Evolutionary conservation across 768 basidiomycete genomes (phyloP), one percentile per base, ranked within the genome.

Genomic region (Russula sp.): DNA sequence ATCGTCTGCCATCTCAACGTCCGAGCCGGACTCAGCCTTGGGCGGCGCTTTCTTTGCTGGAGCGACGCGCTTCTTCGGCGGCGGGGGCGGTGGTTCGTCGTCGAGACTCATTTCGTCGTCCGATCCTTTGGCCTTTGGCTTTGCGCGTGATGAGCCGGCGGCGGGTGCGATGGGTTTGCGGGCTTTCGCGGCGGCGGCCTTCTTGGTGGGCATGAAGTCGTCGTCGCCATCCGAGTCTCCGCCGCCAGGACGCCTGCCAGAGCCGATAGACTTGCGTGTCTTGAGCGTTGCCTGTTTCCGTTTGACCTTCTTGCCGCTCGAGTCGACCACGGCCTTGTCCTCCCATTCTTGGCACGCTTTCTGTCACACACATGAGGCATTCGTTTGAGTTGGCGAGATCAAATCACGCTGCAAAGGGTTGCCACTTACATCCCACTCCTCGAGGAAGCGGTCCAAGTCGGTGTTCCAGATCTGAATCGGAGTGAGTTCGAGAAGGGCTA

Each of bases 391-490:
- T n/a, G 18, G 4, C 42, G 39, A 44, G 42, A 44, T 48, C 47
- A 48, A 16, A 48, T 27, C 22, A 27, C 22, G 22, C 22, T 27
- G 22, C 22, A 27, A 27, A 6, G 2, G 3, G 6, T 47, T 18
- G 14, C 44, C 61, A 77, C 88, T 66, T 66, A 90, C 95, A 75
- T 89, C 82, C 94, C 94, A 98, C 72, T 89, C 86, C 34, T 75
- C 80, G 47, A 93, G 72, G 80, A 98, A 95, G 42, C 72, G 76
- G 68, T 97, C 92, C 18, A 99, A 78, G 70, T 99, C 96, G 9
- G 78, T 77, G 69, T 93, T 90, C 96, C 96, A 99, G 66, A 99
- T 77, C 65, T 89, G 83, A 63, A 83, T 85, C 0, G 94, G 91
- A 0, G 84, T 84, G 63, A 87, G 85, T 66, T 88, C 83, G 22